Evolutionary conservation across 2,329 filamentous ascomycete genomes (phyloP).

Genomic region (Coniochaeta sp.): DNA sequence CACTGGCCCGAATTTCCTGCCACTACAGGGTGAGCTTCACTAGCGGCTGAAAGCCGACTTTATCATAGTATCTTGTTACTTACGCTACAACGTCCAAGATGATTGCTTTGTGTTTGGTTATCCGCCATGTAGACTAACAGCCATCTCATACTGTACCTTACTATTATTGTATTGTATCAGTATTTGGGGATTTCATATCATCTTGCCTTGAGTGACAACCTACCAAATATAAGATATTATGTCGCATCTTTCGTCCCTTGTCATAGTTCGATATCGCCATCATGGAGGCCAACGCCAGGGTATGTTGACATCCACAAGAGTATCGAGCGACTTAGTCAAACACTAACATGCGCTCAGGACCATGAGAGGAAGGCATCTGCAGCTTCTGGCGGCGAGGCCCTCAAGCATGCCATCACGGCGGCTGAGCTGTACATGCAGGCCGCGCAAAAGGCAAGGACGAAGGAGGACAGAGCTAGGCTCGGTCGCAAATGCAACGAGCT

Average conservation of each 20-base stretch:
- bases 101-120: background rate
- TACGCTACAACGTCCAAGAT: background rate
- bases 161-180: too few relatives aligned
- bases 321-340: background rate
- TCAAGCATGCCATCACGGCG: constrained; percentile 68
- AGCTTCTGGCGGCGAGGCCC: constrained; percentile 53
- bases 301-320: constrained; percentile 11
- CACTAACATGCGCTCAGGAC: constrained; percentile 28
- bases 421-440: constrained; percentile 79
- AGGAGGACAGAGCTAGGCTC: constrained; percentile 59
- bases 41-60: background rate
- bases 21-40: background rate
- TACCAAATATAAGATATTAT: background rate
- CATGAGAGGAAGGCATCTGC: constrained; percentile 43
- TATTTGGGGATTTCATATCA: too few relatives aligned
- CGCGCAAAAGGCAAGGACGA: constrained; percentile 49
- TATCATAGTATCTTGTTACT: background rate
- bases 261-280: constrained; percentile 1
- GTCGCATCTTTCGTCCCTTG: background rate
- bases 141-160: background rate
- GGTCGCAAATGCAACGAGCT: constrained; percentile 63
- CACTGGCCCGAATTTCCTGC: too few relatives aligned
- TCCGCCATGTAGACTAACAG: background rate
- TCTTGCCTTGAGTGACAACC: too few relatives aligned
- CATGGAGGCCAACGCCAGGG: constrained; percentile 43